Base-by-base conservation (phyloP, 306 rosid genomes). In the Trifolium fragiferum region DNA sequence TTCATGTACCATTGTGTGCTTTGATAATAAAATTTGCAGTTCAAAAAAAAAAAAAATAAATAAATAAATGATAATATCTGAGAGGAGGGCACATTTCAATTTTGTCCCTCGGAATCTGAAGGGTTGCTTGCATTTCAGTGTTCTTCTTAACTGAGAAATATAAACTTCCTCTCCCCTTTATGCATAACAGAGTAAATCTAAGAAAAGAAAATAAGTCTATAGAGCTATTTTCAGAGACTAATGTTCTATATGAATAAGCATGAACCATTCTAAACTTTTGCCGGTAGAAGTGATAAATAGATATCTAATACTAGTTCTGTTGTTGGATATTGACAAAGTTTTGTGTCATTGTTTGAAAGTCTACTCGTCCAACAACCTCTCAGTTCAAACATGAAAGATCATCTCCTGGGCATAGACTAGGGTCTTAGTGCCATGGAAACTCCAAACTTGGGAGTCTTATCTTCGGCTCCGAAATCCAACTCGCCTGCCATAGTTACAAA, bases 401-500 rank as follows among this genome's bases (percentile, higher is more conserved):
- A 50, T 60, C 30, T 55, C 43, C 4, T 18, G 47, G 35, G 57
- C 33, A 57, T 67, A 72, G 53, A 73, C 82, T 81, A 84, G 58
- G 88, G 82, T 70, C 16, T 77, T 15, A 88, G 77, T 74, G 89
- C 91, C 72, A 90, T 16, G 38, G 96, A 88, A 47, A 85, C 75
- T 62, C 89, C 96, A 76, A 90, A 6, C 71, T 76, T 82, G 2
- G 91, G 89, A 78, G 70, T 13, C 53, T 20, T 67, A 33, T 20
- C 38, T 47, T 61, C 0, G 54, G 55, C 78, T 62, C 70, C 66
- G 25, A 90, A 83, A 32, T 87, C 90, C 60, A 88, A 59, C 68
- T 90, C 93, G 58, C 93, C 90, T 54, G 86, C 88, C 62, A 90
- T 7, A 55, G 87, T 76, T 54, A 90, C 30, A 64, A 73, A 86